Percentiles rank a stretch among this genome's conserved stretches.
phyloP scores from a whole-genome alignment of 2,329 filamentous ascomycete species.

The Xylariaceae sp. region DNA sequence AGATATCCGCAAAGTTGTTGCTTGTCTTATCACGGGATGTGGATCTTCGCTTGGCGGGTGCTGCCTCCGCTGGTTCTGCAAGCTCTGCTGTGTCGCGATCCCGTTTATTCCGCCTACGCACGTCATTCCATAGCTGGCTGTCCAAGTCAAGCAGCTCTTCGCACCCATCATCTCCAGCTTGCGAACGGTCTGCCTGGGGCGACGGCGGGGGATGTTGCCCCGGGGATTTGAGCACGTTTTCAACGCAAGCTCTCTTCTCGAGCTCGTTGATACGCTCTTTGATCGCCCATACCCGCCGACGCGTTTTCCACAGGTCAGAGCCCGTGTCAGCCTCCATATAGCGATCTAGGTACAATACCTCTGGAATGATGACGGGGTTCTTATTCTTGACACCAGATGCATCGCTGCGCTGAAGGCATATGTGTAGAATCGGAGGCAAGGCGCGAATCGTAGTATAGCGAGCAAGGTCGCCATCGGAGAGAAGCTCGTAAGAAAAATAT shows the following conservation, averaged over 20 bases:
- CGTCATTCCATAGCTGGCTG: slow-evolving; percentile 14
- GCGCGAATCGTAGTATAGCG: slow-evolving; percentile 66
- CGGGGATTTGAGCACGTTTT: slow-evolving; percentile 3
- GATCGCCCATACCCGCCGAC: slow-evolving; percentile 68
- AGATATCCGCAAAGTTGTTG: slow-evolving; percentile 16
- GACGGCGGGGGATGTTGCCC: background rate
- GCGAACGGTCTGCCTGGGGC: background rate
- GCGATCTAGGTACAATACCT: slow-evolving; percentile 78
- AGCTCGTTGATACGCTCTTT: slow-evolving; percentile 54
- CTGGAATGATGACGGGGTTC: slow-evolving; percentile 71
- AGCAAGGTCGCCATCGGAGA: slow-evolving; percentile 58
- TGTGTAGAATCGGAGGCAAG: slow-evolving; percentile 80
- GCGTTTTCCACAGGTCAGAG: slow-evolving; percentile 55
- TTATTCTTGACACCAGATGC: slow-evolving; percentile 70
- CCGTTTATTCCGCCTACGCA: slow-evolving; percentile 15
- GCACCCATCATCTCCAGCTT: background rate
- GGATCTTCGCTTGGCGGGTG: slow-evolving; percentile 14
- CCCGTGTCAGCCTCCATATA: slow-evolving; percentile 67
- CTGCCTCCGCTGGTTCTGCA: slow-evolving; percentile 2
- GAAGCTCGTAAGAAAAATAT: slow-evolving; percentile 73
- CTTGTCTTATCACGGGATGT: background rate
- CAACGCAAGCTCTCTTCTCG: slow-evolving; percentile 8
- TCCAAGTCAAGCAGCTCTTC: slow-evolving; percentile 10
- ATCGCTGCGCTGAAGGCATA: slow-evolving; percentile 79
- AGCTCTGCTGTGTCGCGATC: slow-evolving; percentile 3